Base-by-base conservation (phyloP, 2,329 filamentous ascomycete species). In the Alternaria triticimaculans region DNA sequence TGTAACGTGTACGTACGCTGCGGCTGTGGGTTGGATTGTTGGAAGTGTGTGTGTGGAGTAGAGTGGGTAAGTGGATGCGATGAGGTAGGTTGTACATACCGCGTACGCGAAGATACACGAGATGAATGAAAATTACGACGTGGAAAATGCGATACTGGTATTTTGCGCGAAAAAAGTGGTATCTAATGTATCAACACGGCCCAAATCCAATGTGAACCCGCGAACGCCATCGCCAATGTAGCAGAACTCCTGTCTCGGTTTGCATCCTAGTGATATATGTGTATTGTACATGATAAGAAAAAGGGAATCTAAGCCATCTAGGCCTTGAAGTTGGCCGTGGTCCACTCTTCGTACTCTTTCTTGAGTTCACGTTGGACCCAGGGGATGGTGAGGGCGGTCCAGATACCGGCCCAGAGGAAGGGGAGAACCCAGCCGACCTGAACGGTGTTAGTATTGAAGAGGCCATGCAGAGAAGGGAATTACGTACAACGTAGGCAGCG, bases 401-500 rank as follows among this genome's bases (percentile, higher is more conserved):
- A 85, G 8, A 84, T 58, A 21, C 78, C 84, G 2, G 82, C 84
- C 84, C 84, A 86, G 11, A 83, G 69, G 74, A 85, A 86, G 12
- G 84, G 84, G 5, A 82, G 71, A 6, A 80, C 76, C 84, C 84
- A 86, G 21, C 84, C 84, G 50, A 81, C 73, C 80, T 82, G 54
- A 20, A 33, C 18, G 12, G 23, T 33, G 54, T 75, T 72, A 73
- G 67, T 26, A 28, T 57, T 30, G 41, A 20, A 26, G 41, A 2
- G 12, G 2, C 33, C 11, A 6, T 28, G 23, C 4, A 7, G 2
- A 15, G 14, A 14, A 15, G 25, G 10, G 11, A 9, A 43, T 11
- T 45, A 81, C 80, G 64, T 77, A 85, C 81, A 43, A 83, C 78
- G 65, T 85, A 86, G 14, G 83, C 84, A 45, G 81, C 81, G 61